Evolutionary conservation across 2,329 filamentous ascomycete species (phyloP).

Genomic region (Leptoxyphium fumago): DNA sequence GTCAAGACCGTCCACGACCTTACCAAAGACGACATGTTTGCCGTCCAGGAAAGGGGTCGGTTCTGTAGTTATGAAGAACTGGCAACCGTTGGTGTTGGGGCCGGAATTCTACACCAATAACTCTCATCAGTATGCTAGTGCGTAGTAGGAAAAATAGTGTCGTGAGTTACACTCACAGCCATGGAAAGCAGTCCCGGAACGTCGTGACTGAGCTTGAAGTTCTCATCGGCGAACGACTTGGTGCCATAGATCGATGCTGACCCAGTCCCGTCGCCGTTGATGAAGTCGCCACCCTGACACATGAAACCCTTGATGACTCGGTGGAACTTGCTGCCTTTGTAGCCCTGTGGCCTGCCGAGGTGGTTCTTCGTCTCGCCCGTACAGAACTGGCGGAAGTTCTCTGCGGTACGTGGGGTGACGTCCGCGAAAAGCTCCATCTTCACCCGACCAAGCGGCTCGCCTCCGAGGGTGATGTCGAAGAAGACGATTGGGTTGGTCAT

Average conservation of each 20-base stretch:
- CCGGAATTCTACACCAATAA: constrained; percentile 55
- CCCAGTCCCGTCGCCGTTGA: constrained; percentile 84
- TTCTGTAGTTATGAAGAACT: constrained; percentile 94
- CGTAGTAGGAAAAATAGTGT: background rate
- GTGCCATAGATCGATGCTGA: constrained; percentile 75
- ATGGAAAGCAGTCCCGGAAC: constrained; percentile 72
- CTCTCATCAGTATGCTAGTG: background rate
- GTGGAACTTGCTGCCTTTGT: constrained; percentile 91
- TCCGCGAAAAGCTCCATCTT: constrained; percentile 84
- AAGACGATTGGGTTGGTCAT: constrained; percentile 42
- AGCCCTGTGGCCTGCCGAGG: constrained; percentile 69
- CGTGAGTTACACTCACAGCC: constrained; percentile 52
- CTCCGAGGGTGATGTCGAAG: constrained; percentile 68
- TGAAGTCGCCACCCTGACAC: constrained; percentile 93
- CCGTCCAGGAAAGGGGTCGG: constrained; percentile 75
- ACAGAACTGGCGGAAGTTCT: constrained; percentile 96
- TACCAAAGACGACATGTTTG: constrained; percentile 93
- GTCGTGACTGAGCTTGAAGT: constrained; percentile 69
- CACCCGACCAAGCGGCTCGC: constrained; percentile 72
- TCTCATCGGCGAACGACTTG: constrained; percentile 77
- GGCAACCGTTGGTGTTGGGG: constrained; percentile 81
- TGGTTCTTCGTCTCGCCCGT: constrained; percentile 79
- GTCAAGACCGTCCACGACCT: constrained; percentile 79
- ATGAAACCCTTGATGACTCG: constrained; percentile 93
- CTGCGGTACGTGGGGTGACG: constrained; percentile 62